These are phyloP conservation scores for Tolypocladium pustulatum DNA, from an alignment of 2,329 filamentous ascomycete species.

Conservation along the genomic window DNA sequence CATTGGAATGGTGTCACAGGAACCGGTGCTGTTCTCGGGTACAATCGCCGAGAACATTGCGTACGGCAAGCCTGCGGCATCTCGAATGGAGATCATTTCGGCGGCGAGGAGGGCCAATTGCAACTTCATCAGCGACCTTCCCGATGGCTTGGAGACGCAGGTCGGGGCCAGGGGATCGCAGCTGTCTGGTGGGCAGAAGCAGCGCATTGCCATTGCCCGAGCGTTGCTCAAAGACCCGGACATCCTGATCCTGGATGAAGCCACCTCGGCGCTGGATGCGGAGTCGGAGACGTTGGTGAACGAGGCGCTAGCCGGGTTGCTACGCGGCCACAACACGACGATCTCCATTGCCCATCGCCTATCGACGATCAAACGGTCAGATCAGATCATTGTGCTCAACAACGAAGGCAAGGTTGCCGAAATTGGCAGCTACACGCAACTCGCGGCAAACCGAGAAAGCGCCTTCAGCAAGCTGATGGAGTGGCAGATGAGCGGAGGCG, in stretches of 20 bases:
- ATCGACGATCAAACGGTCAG: conserved; percentile 91
- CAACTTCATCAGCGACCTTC: conserved; percentile 92
- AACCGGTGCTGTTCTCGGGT: conserved; percentile 84
- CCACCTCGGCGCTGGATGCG: conserved; percentile 89
- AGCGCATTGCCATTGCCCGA: conserved; percentile 92
- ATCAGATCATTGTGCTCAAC: conserved; percentile 86
- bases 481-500: conserved; percentile 91
- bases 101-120: conserved; percentile 92
- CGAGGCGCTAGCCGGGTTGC: conserved; percentile 68
- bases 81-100: conserved; percentile 67
- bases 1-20: conserved; percentile 91
- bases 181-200: conserved; percentile 92
- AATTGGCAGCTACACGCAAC: conserved; percentile 69
- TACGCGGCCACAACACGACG: conserved; percentile 84
- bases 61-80: conserved; percentile 76
- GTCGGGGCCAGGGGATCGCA: conserved; percentile 89
- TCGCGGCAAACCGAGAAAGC: conserved; percentile 63
- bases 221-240: conserved; percentile 93
- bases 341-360: conserved; percentile 95
- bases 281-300: conserved; percentile 97
- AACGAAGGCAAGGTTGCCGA: conserved; percentile 84
- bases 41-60: conserved; percentile 83
- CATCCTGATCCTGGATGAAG: conserved; percentile 92
- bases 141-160: conserved; percentile 87
- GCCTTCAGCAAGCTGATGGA: conserved; percentile 96